Percentiles rank a stretch among this genome's conserved stretches.
Conservation (phyloP, 2,329 filamentous ascomycete species). For the Domatiomyces catenatus region DNA sequence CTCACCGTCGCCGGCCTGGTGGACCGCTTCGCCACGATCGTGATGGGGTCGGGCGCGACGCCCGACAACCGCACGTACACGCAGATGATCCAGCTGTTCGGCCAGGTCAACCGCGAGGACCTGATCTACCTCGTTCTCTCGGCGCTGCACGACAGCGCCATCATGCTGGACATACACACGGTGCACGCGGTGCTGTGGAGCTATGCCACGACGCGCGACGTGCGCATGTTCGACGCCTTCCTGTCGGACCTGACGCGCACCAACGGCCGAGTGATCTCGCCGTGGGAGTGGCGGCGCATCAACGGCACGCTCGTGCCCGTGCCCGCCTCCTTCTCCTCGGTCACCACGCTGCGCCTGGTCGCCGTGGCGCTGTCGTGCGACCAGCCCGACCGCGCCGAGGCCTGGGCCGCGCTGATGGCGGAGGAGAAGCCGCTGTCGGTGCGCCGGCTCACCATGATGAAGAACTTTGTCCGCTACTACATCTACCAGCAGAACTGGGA, state of each 20-base stretch:
- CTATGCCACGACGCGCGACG: not conserved
- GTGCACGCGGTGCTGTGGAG: constrained; percentile 6
- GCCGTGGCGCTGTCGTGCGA: constrained; percentile 8
- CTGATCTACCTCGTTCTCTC: constrained; percentile 9
- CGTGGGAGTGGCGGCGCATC: constrained; percentile 9
- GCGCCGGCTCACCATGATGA: constrained; percentile 3
- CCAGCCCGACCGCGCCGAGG: constrained; percentile 14
- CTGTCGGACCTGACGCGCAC: not conserved
- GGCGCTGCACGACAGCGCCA: constrained; percentile 9
- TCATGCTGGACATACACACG: constrained; percentile 8
- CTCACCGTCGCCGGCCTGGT: not conserved
- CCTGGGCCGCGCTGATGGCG: constrained; percentile 5
- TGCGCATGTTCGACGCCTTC: not conserved
- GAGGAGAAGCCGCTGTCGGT: not conserved
- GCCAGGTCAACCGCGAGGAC: not conserved
- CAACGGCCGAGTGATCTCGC: not conserved
- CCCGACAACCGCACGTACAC: not conserved
- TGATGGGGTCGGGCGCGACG: not conserved
- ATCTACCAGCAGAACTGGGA: constrained; percentile 10
- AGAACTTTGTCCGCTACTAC: constrained; percentile 12
- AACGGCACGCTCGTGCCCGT: constrained; percentile 11
- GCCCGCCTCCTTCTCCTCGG: constrained; percentile 7
- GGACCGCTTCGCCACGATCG: not conserved
- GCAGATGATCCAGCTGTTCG: not conserved
- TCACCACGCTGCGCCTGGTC: constrained; percentile 8